These are phyloP conservation scores for Prunus armeniaca DNA, from an alignment of 306 rosid species.

Conservation along the genomic window DNA sequence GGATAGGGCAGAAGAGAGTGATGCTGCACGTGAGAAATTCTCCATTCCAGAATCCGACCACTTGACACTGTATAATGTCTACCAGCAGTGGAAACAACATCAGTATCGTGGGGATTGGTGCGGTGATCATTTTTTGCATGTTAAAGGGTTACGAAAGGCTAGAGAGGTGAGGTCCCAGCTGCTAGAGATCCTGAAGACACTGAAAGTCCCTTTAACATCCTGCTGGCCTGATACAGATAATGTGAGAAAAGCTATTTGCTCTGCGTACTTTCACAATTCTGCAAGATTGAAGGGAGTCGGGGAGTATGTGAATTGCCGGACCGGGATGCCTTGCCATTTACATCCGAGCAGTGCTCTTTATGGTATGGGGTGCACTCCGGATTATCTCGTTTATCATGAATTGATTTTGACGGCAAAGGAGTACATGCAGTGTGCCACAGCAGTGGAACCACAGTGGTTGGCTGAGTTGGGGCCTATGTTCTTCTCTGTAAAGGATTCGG, in stretches of 20 bases:
- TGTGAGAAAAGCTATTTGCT: constrained; percentile 89
- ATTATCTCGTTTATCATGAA: constrained; percentile 87
- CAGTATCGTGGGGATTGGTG: constrained; percentile 98
- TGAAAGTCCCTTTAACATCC: constrained; percentile 72
- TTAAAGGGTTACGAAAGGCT: constrained; percentile 88
- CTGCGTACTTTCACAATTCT: constrained; percentile 89
- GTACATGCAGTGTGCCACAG: constrained; percentile 97
- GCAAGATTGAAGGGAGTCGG: constrained; percentile 96
- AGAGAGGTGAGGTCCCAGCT: constrained; percentile 96
- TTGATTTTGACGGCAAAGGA: constrained; percentile 77
- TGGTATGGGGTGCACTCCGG: constrained; percentile 98
- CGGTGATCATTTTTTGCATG: constrained; percentile 87
- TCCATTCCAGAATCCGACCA: constrained; percentile 94
- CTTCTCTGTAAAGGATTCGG: constrained; percentile 94
- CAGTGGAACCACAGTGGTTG: constrained; percentile 96
- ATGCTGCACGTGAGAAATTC: constrained; percentile 92
- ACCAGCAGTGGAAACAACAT: constrained; percentile 98
- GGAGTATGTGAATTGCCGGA: constrained; percentile 82
- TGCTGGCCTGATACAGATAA: constrained; percentile 83
- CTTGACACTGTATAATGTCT: constrained; percentile 82
- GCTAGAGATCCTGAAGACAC: constrained; percentile 81
- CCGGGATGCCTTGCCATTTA: constrained; percentile 92
- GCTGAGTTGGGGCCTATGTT: constrained; percentile 98
- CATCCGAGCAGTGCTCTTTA: constrained; percentile 97
- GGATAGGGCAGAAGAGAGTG: constrained; percentile 95